phyloP scores from a whole-genome alignment of 176 grass and related monocot species.

The Oryza rufipogon region DNA sequence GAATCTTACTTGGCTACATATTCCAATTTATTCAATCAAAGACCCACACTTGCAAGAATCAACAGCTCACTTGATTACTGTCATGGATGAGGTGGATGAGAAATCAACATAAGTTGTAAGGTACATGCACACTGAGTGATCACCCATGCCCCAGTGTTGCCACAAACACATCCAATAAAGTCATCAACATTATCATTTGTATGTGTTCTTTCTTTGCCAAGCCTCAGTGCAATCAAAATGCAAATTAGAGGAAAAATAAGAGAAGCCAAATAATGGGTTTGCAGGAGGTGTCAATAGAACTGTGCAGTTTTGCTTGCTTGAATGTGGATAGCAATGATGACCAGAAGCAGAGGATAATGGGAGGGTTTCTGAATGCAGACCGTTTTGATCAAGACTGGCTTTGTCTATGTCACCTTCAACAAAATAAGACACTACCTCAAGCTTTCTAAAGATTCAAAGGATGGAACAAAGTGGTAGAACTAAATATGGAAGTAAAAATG shows the following conservation, averaged over 20 bases:
- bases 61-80: neutral
- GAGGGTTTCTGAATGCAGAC: neutral
- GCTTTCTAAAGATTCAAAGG: neutral
- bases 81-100: neutral
- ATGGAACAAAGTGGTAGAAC: neutral
- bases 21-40: neutral
- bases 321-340: neutral
- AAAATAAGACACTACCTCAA: conserved; percentile 14
- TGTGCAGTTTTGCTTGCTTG: conserved; percentile 12
- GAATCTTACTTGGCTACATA: neutral
- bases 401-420: neutral
- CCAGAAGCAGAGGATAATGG: conserved; percentile 4
- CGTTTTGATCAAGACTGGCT: neutral
- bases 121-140: neutral
- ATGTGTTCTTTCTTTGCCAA: neutral
- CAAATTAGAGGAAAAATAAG: neutral
- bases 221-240: neutral
- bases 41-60: neutral
- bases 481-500: conserved; percentile 6
- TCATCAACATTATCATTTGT: neutral
- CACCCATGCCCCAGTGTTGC: neutral
- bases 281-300: neutral
- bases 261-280: neutral
- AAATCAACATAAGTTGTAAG: neutral
- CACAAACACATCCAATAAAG: neutral